A percentile compares a stretch with the other conserved stretches of the same genome.
Conservation (phyloP, 1,284 basidiomycete species). For the Tetrapyrgos nigripes region DNA sequence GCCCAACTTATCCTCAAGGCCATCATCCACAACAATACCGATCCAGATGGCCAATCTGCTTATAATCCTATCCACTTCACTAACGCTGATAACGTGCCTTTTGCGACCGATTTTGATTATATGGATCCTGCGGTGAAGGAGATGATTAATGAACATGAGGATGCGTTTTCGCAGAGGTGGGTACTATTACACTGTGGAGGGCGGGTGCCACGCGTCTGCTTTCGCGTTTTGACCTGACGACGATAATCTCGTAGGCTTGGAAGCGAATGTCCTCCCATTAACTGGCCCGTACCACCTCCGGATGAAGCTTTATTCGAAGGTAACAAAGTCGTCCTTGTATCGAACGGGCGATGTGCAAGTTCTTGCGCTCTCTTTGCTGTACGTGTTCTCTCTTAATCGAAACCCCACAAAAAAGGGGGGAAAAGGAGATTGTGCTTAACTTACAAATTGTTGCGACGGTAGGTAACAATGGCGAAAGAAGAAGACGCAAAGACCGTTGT, state of each 20-base stretch:
- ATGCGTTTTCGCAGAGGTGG: slow-evolving; percentile 56
- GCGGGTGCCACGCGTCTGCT: neutral
- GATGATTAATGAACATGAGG: slow-evolving; percentile 52
- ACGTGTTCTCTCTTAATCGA: too few relatives aligned
- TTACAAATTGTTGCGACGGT: neutral
- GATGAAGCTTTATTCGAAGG: slow-evolving; percentile 54
- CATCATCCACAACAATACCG: slow-evolving; percentile 45
- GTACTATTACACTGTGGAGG: slow-evolving; percentile 4
- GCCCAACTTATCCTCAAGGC: slow-evolving; percentile 54
- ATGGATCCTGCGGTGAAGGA: slow-evolving; percentile 46
- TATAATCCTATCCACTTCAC: slow-evolving; percentile 60
- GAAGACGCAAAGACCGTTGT: slow-evolving; percentile 64
- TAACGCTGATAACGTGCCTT: slow-evolving; percentile 53
- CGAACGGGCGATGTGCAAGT: slow-evolving; percentile 59
- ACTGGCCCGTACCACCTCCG: slow-evolving; percentile 48
- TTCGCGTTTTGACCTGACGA: too few relatives aligned
- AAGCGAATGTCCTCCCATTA: slow-evolving; percentile 58
- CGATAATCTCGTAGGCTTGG: too few relatives aligned
- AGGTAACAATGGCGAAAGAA: slow-evolving; percentile 66
- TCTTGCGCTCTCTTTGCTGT: slow-evolving; percentile 68
- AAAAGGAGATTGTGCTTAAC: too few relatives aligned
- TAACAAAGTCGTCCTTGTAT: slow-evolving; percentile 60
- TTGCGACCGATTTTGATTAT: slow-evolving; percentile 52
- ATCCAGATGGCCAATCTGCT: slow-evolving; percentile 50
- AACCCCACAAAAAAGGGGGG: too few relatives aligned